Base-by-base conservation (phyloP, 176 grass and related monocot genomes). In the Bolboschoenus planiculmis region DNA sequence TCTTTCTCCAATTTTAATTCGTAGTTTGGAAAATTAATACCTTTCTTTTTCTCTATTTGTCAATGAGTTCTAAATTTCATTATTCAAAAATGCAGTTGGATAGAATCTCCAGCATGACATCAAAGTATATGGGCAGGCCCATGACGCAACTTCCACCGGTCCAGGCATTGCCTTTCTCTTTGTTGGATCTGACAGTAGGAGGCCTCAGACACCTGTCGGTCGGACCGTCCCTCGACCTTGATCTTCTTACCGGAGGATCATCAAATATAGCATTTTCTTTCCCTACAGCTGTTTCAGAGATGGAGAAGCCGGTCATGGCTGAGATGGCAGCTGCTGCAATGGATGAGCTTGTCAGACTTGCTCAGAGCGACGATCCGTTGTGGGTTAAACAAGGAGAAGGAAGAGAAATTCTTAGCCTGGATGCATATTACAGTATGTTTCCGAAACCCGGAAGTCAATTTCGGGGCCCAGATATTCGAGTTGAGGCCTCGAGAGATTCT, bases 91-190 rank as follows among this genome's bases (percentile, higher is more conserved):
- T 87, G 91, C 86, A 97, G 97, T 88, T 99, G 40, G 93, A 99
- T 83, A 80, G 88, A 31, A 80, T 96, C 56, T 91, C 97, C 1
- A 89, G 85, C 81, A 39, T 99, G 54, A 90, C 97, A 55, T 93
- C 97, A 23, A 93, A 88, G 84, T 92, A 88, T 79, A 88, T 99
- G 2, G 97, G 97, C 34, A 90, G 97, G 57, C 88, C 97, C 4
- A 87, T 93, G 61, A 93, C 91, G 13, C 97, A 99, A 66, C 84
- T 93, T 51, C 89, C 89, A 10, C 76, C 81, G 33, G 56, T 89
- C 64, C 86, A 81, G 9, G 65, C 89, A 21, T 66, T 91, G 60
- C 57, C 83, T 20, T 27, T 83, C 21, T 90, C 93, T 18, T 90
- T 93, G 18, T 83, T 95, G 27, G 97, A 96, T 76, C 87, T 95